phyloP scores from a whole-genome alignment of 148 eudicot species.

The Chenopodium suecicum region DNA sequence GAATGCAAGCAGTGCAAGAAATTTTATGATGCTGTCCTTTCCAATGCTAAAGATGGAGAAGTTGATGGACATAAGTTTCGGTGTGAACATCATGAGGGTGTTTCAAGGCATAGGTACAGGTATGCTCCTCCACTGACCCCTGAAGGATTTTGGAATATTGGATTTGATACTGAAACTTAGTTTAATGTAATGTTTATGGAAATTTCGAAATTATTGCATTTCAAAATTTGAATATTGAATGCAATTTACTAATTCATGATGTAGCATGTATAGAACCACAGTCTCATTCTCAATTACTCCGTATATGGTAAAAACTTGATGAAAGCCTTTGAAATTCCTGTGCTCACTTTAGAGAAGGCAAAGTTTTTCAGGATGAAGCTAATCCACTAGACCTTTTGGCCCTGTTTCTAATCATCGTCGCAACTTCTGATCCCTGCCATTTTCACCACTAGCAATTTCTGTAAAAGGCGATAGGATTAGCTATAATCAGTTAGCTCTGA shows the following conservation, averaged over 20 bases:
- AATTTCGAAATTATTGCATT: background rate
- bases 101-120: constrained; percentile 92
- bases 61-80: constrained; percentile 41
- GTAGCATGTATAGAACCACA: background rate
- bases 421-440: background rate
- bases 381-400: background rate
- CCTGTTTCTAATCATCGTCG: background rate
- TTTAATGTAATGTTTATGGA: background rate
- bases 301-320: background rate
- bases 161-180: constrained; percentile 79
- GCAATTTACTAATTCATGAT: background rate
- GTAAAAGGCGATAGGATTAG: background rate
- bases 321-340: background rate
- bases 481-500: background rate
- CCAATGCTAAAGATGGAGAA: constrained; percentile 41
- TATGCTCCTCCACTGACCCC: constrained; percentile 86
- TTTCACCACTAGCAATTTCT: background rate
- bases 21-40: constrained; percentile 91
- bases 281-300: background rate
- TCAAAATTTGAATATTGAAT: background rate
- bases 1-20: constrained; percentile 95
- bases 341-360: background rate
- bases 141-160: constrained; percentile 99
- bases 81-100: constrained; percentile 94
- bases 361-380: background rate